A percentile compares a stretch with the other conserved stretches of the same genome.
Conservation (phyloP, 371 early-diverging fungal genomes). For the Paramicrosporidium saccamoebae region DNA sequence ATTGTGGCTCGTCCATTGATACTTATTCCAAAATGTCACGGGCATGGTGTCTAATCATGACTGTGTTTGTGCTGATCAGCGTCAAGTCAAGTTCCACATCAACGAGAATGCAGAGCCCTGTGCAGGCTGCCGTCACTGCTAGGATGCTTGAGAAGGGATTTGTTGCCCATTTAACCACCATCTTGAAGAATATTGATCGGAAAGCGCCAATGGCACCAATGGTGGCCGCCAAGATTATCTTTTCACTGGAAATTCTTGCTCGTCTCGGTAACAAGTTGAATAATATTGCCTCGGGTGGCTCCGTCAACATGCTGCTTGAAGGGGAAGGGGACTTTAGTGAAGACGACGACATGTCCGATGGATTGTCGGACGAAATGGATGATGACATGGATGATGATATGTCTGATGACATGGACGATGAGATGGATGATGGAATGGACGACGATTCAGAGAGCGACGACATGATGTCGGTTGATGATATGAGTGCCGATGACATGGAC, state of each 20-base stretch:
- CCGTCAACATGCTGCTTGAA: too few relatives aligned
- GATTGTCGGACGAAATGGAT: conserved; percentile 9
- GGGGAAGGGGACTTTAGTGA: conserved; percentile 10
- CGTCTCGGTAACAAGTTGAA: conserved; percentile 50
- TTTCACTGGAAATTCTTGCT: conserved; percentile 54
- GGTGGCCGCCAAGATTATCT: conserved; percentile 31
- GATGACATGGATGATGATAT: conserved; percentile 22
- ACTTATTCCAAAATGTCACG: too few relatives aligned
- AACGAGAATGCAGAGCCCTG: too few relatives aligned
- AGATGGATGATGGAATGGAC: conserved; percentile 7
- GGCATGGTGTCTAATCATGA: too few relatives aligned
- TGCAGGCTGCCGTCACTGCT: too few relatives aligned
- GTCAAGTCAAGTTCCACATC: too few relatives aligned
- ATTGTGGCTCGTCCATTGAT: too few relatives aligned
- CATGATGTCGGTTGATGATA: conserved; percentile 2
- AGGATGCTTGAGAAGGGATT: conserved; percentile 66
- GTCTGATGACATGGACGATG: conserved; percentile 15
- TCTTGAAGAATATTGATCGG: conserved; percentile 49
- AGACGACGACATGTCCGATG: conserved; percentile 28
- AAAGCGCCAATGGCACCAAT: conserved; percentile 44
- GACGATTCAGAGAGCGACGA: conserved; percentile 2
- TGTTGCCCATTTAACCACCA: conserved; percentile 32
- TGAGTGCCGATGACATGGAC: conserved; percentile 9
- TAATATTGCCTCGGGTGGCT: too few relatives aligned
- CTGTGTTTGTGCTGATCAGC: too few relatives aligned